Percentiles rank a stretch among this genome's conserved stretches.
Conservation (phyloP, 2,329 filamentous ascomycete genomes). For the Simplicillium aogashimaense region DNA sequence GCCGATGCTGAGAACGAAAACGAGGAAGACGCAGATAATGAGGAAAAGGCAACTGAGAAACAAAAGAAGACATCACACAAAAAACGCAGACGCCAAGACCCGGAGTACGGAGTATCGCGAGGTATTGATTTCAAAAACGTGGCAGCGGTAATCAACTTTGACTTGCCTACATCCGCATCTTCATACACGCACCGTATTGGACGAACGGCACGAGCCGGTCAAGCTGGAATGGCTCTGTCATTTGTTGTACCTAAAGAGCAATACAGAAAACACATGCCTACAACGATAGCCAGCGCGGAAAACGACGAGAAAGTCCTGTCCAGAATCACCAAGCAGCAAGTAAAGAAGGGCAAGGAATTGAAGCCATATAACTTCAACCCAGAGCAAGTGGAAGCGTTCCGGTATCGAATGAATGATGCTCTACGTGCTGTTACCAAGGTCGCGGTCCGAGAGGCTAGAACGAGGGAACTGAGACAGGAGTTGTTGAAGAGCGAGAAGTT, state of each 20-base stretch:
- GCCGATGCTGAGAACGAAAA: constrained; percentile 24
- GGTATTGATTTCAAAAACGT: constrained; percentile 95
- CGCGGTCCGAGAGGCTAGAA: constrained; percentile 80
- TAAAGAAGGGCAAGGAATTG: constrained; percentile 68
- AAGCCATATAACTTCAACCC: constrained; percentile 93
- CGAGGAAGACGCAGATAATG: constrained; percentile 13
- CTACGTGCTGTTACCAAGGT: constrained; percentile 82
- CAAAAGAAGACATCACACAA: constrained; percentile 33
- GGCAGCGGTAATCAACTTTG: constrained; percentile 91
- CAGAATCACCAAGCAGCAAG: constrained; percentile 71
- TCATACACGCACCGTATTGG: constrained; percentile 98
- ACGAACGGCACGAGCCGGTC: constrained; percentile 81
- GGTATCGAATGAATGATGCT: constrained; percentile 91
- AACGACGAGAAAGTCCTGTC: constrained; percentile 77
- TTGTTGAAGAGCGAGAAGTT: constrained; percentile 90
- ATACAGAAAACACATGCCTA: constrained; percentile 85
- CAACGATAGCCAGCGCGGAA: constrained; percentile 62
- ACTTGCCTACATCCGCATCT: constrained; percentile 77
- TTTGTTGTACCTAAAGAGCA: constrained; percentile 78
- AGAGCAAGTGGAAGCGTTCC: constrained; percentile 85
- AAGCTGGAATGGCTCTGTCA: constrained; percentile 89
- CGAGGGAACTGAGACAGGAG: constrained; percentile 79
- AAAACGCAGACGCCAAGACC: constrained; percentile 59
- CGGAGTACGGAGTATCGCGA: constrained; percentile 90
- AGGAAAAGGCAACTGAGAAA: constrained; percentile 19